phyloP scores from a whole-genome alignment of 73 alveolate genomes.

The Paramecium sonneborni region DNA sequence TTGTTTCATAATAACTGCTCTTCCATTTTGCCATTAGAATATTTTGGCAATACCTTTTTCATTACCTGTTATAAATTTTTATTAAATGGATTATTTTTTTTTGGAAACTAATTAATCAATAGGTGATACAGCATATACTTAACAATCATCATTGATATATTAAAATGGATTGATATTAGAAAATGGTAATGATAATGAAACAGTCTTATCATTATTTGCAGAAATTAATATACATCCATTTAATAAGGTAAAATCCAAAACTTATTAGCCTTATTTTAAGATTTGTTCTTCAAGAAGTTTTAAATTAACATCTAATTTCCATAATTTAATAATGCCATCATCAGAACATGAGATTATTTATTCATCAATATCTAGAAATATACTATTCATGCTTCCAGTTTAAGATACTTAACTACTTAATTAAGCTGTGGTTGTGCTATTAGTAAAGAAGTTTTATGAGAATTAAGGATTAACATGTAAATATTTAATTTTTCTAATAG shows the following conservation, averaged over 20 bases:
- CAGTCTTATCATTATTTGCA: constrained; percentile 9
- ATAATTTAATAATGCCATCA: constrained; percentile 44
- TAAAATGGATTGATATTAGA: constrained; percentile 20
- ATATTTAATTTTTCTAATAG: constrained; percentile 46
- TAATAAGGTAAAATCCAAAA: constrained; percentile 50
- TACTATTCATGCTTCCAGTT: constrained; percentile 4
- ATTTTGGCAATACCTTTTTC: constrained; percentile 49
- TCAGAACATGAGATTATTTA: constrained; percentile 27
- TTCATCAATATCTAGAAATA: constrained; percentile 52
- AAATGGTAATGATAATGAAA: constrained; percentile 42
- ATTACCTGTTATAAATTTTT: constrained; percentile 40
- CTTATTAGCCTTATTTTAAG: constrained; percentile 25
- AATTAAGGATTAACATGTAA: constrained; percentile 44
- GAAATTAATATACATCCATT: constrained; percentile 43
- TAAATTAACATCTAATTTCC: constrained; percentile 41
- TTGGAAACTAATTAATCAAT: constrained; percentile 19
- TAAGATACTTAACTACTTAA: constrained; percentile 40
- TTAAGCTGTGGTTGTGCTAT: constrained; percentile 18
- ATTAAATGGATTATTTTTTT: not conserved
- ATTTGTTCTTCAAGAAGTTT: constrained; percentile 35
- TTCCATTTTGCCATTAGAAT: constrained; percentile 50
- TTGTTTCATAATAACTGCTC: constrained; percentile 35
- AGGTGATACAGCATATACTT: constrained; percentile 37
- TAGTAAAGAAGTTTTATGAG: constrained; percentile 29
- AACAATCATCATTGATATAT: constrained; percentile 8